Conservation (phyloP, 768 basidiomycete species). For the Macrolepiota albuminosa region DNA sequence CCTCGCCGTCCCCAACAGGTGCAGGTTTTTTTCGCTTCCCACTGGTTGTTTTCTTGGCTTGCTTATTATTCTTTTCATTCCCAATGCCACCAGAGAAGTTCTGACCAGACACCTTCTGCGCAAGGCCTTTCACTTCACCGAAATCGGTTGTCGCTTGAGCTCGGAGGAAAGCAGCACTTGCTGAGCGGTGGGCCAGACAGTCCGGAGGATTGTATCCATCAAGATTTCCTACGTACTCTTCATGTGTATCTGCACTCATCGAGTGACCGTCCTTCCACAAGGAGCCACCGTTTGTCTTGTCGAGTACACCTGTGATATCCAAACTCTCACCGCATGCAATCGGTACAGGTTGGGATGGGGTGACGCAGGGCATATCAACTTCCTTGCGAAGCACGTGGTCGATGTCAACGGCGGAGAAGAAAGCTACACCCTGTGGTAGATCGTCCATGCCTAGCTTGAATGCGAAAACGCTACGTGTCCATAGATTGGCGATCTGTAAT, state of each 20-base stretch:
- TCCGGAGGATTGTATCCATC: slow-evolving; percentile 53
- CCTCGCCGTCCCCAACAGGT: slow-evolving; percentile 34
- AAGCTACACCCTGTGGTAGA: slow-evolving; percentile 91
- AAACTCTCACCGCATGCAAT: slow-evolving; percentile 89
- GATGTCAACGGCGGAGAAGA: slow-evolving; percentile 95
- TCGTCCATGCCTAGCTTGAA: slow-evolving; percentile 95
- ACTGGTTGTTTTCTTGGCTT: slow-evolving; percentile 14
- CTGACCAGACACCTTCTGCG: slow-evolving; percentile 46
- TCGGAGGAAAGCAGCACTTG: slow-evolving; percentile 59
- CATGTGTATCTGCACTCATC: slow-evolving; percentile 36
- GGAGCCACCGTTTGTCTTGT: slow-evolving; percentile 66
- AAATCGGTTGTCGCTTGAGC: slow-evolving; percentile 76
- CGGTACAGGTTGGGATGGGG: slow-evolving; percentile 80
- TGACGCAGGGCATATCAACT: slow-evolving; percentile 92
- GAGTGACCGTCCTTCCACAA: slow-evolving; percentile 53
- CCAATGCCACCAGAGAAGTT: slow-evolving; percentile 30
- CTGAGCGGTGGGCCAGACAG: slow-evolving; percentile 62
- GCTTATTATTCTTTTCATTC: slow-evolving; percentile 15
- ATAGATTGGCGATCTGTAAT: slow-evolving; percentile 90
- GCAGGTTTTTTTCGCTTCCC: background rate
- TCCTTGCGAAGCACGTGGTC: slow-evolving; percentile 92
- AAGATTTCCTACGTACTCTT: slow-evolving; percentile 26
- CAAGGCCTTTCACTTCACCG: slow-evolving; percentile 65
- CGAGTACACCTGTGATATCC: slow-evolving; percentile 61
- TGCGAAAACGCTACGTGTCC: slow-evolving; percentile 91